These are phyloP conservation scores for Polychytrium aggregatum DNA, from an alignment of 192 early-diverging fungal genomes.

Conservation along the genomic window DNA sequence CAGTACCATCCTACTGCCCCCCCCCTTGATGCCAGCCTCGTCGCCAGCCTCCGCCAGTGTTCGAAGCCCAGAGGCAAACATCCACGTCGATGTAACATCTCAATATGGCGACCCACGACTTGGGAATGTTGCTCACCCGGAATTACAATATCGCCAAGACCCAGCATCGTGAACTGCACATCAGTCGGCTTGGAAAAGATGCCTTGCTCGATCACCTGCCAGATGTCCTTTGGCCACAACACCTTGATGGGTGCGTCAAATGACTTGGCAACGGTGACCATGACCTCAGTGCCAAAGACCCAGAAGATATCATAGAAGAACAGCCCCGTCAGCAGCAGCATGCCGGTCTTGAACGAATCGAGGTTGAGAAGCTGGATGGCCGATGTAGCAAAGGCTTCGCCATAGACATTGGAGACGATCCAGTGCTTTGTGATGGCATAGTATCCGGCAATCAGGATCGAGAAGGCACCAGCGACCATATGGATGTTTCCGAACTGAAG, in stretches of 20 bases:
- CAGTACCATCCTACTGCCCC: no score
- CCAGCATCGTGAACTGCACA: constrained; percentile 76
- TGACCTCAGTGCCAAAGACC: constrained; percentile 98
- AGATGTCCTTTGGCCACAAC: constrained; percentile 68
- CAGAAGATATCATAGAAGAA: constrained; percentile 98
- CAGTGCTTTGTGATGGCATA: constrained; percentile 87
- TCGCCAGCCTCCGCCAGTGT: no score
- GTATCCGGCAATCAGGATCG: constrained; percentile 49
- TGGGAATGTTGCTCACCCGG: no score
- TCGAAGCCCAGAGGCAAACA: no score
- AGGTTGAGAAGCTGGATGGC: constrained; percentile 78
- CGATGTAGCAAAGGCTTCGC: constrained; percentile 74
- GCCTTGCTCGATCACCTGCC: constrained; percentile 17
- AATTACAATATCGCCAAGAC: constrained; percentile 93
- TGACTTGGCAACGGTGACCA: constrained; percentile 93
- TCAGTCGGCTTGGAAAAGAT: constrained; percentile 30
- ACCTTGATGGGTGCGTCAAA: constrained; percentile 98
- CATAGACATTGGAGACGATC: constrained; percentile 82
- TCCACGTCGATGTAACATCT: no score
- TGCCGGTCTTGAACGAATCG: constrained; percentile 95
- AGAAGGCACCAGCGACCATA: constrained; percentile 39
- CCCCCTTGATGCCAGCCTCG: no score
- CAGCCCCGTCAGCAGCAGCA: constrained; percentile 78
- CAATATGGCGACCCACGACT: no score
- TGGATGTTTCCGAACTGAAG: constrained; percentile 51